Conservation (phyloP, 2,329 filamentous ascomycete species). For the Colletotrichum spinosum region DNA sequence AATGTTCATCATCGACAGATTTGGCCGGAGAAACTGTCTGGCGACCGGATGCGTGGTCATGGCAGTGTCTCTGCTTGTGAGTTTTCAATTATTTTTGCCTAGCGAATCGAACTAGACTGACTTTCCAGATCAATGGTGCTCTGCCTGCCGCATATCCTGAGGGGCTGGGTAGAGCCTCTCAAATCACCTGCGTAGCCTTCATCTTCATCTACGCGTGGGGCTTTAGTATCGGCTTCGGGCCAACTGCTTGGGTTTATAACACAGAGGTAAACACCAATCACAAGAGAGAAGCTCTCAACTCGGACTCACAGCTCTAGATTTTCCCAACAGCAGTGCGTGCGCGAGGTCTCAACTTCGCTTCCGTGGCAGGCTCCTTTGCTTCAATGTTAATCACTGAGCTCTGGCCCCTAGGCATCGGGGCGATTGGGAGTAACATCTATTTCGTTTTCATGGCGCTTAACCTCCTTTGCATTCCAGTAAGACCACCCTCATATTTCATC, state of each 20-base stretch:
- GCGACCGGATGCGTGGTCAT: constrained; percentile 63
- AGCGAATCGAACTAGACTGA: not conserved
- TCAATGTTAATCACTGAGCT: constrained; percentile 65
- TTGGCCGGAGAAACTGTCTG: constrained; percentile 62
- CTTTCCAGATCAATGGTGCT: constrained; percentile 62
- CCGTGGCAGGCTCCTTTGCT: constrained; percentile 65
- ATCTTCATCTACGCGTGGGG: constrained; percentile 70
- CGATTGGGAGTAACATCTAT: constrained; percentile 63
- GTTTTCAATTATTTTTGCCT: constrained; percentile 32
- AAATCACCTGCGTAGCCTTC: constrained; percentile 64
- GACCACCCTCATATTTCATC: constrained; percentile 6
- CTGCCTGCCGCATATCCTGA: constrained; percentile 63
- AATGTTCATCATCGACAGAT: constrained; percentile 66
- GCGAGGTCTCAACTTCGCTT: constrained; percentile 66
- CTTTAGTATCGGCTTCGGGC: constrained; percentile 68
- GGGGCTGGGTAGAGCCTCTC: constrained; percentile 59
- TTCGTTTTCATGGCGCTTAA: constrained; percentile 69
- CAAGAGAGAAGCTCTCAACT: not conserved
- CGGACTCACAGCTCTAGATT: constrained; percentile 50
- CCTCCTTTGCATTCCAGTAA: constrained; percentile 57
- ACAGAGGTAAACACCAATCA: constrained; percentile 56
- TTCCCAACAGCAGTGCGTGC: constrained; percentile 69
- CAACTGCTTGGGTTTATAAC: constrained; percentile 70
- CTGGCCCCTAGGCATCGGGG: constrained; percentile 66
- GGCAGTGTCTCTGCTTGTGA: constrained; percentile 64